These are phyloP conservation scores for Pleurozium schreberi DNA, from an alignment of 225 moss, liverwort and hornwort genomes.

Conservation along the genomic window DNA sequence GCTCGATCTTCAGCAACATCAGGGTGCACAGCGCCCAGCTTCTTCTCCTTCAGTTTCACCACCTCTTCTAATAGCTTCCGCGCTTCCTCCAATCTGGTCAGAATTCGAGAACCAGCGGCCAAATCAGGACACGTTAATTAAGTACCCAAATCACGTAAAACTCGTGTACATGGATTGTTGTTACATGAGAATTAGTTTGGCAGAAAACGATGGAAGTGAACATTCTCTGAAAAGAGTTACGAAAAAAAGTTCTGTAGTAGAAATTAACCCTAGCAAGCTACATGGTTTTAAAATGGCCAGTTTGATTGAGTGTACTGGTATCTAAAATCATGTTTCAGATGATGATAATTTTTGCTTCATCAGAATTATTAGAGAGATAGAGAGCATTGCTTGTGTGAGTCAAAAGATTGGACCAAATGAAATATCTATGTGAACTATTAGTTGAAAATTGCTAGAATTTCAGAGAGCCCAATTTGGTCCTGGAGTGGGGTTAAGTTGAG, in stretches of 20 bases:
- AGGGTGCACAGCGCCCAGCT: slow-evolving; percentile 71
- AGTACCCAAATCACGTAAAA: neutral
- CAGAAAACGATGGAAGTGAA: neutral
- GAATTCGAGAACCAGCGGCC: neutral
- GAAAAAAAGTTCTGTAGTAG: neutral
- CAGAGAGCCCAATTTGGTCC: neutral
- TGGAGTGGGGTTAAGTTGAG: neutral
- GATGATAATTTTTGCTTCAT: neutral
- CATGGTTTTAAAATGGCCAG: neutral
- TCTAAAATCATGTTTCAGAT: neutral
- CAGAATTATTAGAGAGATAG: neutral
- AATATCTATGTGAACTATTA: neutral
- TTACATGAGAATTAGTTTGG: neutral
- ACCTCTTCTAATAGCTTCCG: slow-evolving; percentile 51
- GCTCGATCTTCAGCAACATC: slow-evolving; percentile 56
- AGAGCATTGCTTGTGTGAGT: neutral
- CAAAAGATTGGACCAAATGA: neutral
- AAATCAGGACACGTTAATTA: neutral
- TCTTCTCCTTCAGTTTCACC: slow-evolving; percentile 56
- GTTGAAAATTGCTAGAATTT: neutral
- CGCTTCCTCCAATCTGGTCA: slow-evolving; percentile 58
- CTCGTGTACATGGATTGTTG: neutral
- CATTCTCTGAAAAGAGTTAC: no score
- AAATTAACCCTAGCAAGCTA: neutral
- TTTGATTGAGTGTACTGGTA: neutral